Percentiles rank a stretch among this genome's conserved stretches.
phyloP scores from a whole-genome alignment of 129 eudicot species.

The Dittrichia graveolens region DNA sequence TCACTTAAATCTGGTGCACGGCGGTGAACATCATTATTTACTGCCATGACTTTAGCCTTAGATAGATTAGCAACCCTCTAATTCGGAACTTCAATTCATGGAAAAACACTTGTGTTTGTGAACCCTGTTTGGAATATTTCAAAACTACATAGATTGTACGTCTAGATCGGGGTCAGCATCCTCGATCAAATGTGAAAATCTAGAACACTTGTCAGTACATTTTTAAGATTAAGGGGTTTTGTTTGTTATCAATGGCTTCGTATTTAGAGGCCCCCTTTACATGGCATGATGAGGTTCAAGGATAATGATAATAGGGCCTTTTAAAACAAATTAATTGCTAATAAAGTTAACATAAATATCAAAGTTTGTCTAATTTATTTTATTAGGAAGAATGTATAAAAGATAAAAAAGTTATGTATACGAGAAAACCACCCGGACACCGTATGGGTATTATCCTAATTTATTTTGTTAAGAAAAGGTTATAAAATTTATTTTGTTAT shows the following conservation, averaged over 20 bases:
- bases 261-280: background rate
- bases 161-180: conserved; percentile 30
- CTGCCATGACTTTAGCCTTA: conserved; percentile 23
- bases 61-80: conserved; percentile 17
- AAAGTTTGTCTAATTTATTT: too few species aligned
- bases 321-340: background rate
- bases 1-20: conserved; percentile 32
- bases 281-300: background rate
- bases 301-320: background rate
- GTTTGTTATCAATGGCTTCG: background rate
- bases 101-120: conserved; percentile 25
- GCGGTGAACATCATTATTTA: conserved; percentile 11
- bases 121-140: conserved; percentile 14
- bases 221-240: conserved; percentile 11
- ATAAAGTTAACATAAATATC: too few species aligned
- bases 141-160: conserved; percentile 23
- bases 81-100: conserved; percentile 14
- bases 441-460: too few species aligned
- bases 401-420: too few species aligned
- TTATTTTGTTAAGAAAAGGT: too few species aligned
- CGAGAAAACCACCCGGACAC: too few species aligned
- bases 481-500: too few species aligned
- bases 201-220: background rate
- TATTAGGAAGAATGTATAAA: too few species aligned
- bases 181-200: conserved; percentile 28